Evolutionary conservation across 164 flowering plant species (phyloP).

Genomic region (Aristolochia californica): DNA sequence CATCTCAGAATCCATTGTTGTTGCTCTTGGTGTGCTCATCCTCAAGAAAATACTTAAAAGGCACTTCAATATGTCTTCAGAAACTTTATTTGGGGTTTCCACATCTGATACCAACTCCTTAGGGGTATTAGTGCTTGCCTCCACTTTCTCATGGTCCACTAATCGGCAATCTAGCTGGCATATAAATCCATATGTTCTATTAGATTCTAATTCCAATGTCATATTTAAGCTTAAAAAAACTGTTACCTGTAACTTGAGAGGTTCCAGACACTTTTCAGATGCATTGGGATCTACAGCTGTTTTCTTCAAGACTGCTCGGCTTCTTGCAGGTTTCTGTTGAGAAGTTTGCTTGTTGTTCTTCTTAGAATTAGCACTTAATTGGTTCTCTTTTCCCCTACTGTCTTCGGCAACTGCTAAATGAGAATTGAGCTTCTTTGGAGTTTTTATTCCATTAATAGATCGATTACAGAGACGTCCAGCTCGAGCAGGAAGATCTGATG

Average conservation of each 20-base stretch:
- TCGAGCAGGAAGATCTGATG: slow-evolving; percentile 8
- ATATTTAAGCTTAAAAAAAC: not conserved
- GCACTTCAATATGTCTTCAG: slow-evolving; percentile 57
- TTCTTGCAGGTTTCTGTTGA: slow-evolving; percentile 13
- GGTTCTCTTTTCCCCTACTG: slow-evolving; percentile 44
- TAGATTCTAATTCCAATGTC: not conserved
- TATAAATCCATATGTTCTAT: slow-evolving; percentile 2
- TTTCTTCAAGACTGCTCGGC: slow-evolving; percentile 28
- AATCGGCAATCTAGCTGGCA: slow-evolving; percentile 36
- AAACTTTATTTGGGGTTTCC: slow-evolving; percentile 44
- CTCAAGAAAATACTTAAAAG: slow-evolving; percentile 49
- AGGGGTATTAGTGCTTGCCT: slow-evolving; percentile 14
- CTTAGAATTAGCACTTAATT: slow-evolving; percentile 18
- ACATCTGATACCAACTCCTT: slow-evolving; percentile 20
- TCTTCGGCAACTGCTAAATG: slow-evolving; percentile 24
- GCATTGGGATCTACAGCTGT: slow-evolving; percentile 17
- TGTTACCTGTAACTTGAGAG: slow-evolving; percentile 35
- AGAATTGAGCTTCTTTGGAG: slow-evolving; percentile 10
- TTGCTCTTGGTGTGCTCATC: slow-evolving; percentile 37
- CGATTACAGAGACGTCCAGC: slow-evolving; percentile 6
- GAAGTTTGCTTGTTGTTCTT: slow-evolving; percentile 27
- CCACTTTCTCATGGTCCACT: slow-evolving; percentile 26
- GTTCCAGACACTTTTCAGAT: slow-evolving; percentile 26
- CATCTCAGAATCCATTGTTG: slow-evolving; percentile 18
- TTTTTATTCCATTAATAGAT: slow-evolving; percentile 5